phyloP scores from a whole-genome alignment of 306 rosid species.

The Nissolia schottii region DNA sequence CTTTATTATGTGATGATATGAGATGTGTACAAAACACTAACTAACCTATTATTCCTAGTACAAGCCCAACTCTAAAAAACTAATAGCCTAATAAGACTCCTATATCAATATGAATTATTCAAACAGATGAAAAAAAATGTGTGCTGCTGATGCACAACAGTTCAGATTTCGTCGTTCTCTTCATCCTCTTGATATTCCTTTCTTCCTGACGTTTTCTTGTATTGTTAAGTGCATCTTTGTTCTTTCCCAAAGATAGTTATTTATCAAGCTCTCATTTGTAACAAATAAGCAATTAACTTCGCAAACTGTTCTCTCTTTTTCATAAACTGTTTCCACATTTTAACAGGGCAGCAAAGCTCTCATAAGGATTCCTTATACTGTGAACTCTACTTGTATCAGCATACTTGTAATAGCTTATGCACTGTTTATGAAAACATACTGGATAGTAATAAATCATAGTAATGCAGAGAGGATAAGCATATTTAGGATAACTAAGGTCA shows the following conservation, averaged over 20 bases:
- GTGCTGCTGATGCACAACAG: background rate
- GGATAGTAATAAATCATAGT: no score
- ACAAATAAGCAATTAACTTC: background rate
- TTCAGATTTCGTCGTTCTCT: background rate
- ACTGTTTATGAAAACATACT: no score
- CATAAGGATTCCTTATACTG: no score
- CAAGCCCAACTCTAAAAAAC: background rate
- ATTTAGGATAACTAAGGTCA: no score
- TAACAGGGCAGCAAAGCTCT: background rate
- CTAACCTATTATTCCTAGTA: background rate
- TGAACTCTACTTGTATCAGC: no score
- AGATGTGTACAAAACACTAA: background rate
- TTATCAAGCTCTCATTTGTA: background rate
- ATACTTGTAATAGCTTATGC: no score
- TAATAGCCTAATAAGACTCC: background rate
- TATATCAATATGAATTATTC: no score
- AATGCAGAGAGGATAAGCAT: no score
- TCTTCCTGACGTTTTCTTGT: background rate
- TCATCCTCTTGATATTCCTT: background rate
- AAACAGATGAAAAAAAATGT: background rate
- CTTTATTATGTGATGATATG: background rate
- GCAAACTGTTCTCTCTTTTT: background rate
- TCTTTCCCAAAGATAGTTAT: background rate
- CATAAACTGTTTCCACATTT: background rate
- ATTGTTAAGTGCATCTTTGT: no score